These are phyloP conservation scores for Auricularia auricula-judae DNA, from an alignment of 768 basidiomycete genomes.

Conservation along the genomic window DNA sequence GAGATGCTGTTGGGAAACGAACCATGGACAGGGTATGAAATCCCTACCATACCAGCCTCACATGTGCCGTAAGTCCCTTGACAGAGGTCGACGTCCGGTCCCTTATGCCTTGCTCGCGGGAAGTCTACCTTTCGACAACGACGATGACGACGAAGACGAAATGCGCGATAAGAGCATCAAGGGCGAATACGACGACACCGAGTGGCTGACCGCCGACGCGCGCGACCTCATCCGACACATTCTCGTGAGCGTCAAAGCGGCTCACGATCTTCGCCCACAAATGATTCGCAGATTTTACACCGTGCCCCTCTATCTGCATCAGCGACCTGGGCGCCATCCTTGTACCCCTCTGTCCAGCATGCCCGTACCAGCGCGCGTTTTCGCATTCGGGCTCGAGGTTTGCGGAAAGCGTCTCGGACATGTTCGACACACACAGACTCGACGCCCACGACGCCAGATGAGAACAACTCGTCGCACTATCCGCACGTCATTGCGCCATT, in stretches of 20 bases:
- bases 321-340: background rate
- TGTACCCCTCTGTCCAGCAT: background rate
- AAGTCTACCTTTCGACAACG: constrained; percentile 77
- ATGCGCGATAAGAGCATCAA: constrained; percentile 80
- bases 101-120: constrained; percentile 84
- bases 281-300: constrained; percentile 56
- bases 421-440: background rate
- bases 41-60: background rate
- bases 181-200: constrained; percentile 83
- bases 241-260: constrained; percentile 67
- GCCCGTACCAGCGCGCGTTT: background rate
- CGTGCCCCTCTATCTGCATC: background rate
- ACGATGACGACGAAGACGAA: constrained; percentile 55
- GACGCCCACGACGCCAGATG: background rate
- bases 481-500: background rate
- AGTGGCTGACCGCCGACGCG: constrained; percentile 88
- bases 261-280: constrained; percentile 69
- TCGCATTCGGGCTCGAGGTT: background rate
- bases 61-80: constrained; percentile 6
- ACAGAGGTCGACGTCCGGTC: constrained; percentile 95
- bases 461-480: background rate
- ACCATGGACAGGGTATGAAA: constrained; percentile 75
- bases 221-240: constrained; percentile 72
- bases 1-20: constrained; percentile 88
- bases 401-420: background rate